Evolutionary conservation across 2,329 filamentous ascomycete genomes (phyloP), one percentile per base, ranked within the genome.

Genomic region (Byssothecium circinans): DNA sequence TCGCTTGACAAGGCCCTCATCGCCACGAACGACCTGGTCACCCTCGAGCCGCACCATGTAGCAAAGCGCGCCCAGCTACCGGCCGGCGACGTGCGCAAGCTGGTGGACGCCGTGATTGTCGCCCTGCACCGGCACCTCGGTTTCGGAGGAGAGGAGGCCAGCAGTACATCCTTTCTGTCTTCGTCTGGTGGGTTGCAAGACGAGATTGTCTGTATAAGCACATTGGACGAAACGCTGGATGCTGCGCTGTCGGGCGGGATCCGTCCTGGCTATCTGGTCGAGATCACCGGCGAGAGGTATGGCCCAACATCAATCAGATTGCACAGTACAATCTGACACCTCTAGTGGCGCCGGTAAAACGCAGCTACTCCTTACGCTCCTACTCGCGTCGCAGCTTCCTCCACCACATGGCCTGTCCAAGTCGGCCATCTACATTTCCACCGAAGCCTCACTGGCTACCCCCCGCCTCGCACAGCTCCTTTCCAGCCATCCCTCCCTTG

Each of bases 351-450:
- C 86, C 56, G 94, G 92, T 63, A 99, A 99, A 79, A 96, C 94
- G 1, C 94, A 99, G 70, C 84, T 96, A 63, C 85, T 97, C 22
- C 81, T 97, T 22, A 85, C 86, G 18, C 81, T 99, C 22, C 84
- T 95, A 36, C 84, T 97, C 27, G 81, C 91, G 25, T 86, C 86
- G 14, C 94, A 99, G 70, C 85, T 97, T 4, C 84, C 88, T 2
- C 74, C 83, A 1, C 88, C 89, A 0, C 77, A 78, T 34, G 90
- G 89, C 5, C 79, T 91, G 0, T 81, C 81, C 30, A 84, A 84
- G 51, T 81, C 84, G n/a, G 87, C 89, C 1, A 79, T 99, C 29
- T 99, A 99, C 77, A 88, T 99, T 62, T 95, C 91, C 1, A 97
- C 94, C 35, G 94, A 99, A 74, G 86, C 90, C 0, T 79, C 88